phyloP scores from a whole-genome alignment of 2,329 filamentous ascomycete genomes.

The Dichotomopilus funicola region DNA sequence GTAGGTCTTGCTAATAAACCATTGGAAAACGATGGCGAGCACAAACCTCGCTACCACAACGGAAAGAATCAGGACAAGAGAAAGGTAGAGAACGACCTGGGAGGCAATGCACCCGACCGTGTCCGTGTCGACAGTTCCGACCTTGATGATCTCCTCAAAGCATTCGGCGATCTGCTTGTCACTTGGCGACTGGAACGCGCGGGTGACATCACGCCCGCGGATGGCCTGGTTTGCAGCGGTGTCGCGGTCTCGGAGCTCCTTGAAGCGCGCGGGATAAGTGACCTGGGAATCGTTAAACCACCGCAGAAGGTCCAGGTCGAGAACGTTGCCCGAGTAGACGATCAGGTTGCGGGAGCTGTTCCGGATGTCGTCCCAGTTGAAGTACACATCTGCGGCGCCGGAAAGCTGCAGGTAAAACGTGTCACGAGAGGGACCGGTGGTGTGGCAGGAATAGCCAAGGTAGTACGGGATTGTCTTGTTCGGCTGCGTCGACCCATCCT shows the following conservation, averaged over 20 bases:
- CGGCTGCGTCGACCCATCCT: constrained; percentile 76
- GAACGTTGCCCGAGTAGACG: constrained; percentile 88
- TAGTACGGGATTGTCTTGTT: constrained; percentile 73
- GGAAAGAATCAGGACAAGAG: constrained; percentile 82
- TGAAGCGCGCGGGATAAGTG: constrained; percentile 66
- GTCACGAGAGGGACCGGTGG: constrained; percentile 58
- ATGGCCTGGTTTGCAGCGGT: constrained; percentile 55
- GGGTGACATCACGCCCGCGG: constrained; percentile 81
- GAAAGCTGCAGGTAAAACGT: constrained; percentile 66
- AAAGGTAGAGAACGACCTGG: constrained; percentile 92
- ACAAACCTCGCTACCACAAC: constrained; percentile 82
- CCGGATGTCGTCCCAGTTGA: constrained; percentile 88
- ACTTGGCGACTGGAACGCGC: constrained; percentile 68
- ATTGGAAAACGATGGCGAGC: constrained; percentile 88
- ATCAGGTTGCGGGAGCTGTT: constrained; percentile 85
- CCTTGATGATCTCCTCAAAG: constrained; percentile 88
- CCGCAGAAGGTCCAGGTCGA: constrained; percentile 79
- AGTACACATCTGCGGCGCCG: constrained; percentile 82
- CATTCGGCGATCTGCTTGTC: constrained; percentile 84
- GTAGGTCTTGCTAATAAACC: constrained; percentile 86
- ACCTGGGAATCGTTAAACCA: constrained; percentile 89
- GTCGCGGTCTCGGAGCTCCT: constrained; percentile 65
- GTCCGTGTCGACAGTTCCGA: constrained; percentile 91
- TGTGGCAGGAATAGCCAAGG: constrained; percentile 84
- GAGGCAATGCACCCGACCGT: constrained; percentile 96